Base-by-base conservation (phyloP, 1,284 basidiomycete species). In the Xanthoconium separans region DNA sequence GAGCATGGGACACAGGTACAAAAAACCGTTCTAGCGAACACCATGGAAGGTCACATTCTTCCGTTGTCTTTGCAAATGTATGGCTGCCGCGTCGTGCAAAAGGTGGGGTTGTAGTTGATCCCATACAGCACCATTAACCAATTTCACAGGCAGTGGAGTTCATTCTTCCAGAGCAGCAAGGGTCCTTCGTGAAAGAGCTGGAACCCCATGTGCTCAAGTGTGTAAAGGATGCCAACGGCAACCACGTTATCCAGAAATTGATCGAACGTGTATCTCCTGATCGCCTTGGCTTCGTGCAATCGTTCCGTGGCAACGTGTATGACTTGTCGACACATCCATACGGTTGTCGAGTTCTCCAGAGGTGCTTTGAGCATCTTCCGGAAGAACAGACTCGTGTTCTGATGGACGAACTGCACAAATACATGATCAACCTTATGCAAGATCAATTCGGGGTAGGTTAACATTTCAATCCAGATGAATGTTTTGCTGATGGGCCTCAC, bases 331-430 rank as follows among this genome's bases (percentile, higher is more conserved):
- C 87, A 1, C 95, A 99, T 69, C 88, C 93, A 1, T 98, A 95
- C 63, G 95, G 95, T 0, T 99, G 97, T 67, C 86, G 97, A 10
- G 97, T 99, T 15, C 79, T 99, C 20, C 97, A 99, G 72, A 82
- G 94, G 51, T 92, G 91, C 67, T 87, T 99, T 56, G 95, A 98
- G 69, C 84, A 93, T 63, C 78, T 98, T 39, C 82, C 86, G 0
- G 80, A 85, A 20, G 80, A 82, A 9, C 82, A 85, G 55, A 86
- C 84, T 0, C 79, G 88, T 40, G 79, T 84, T 1, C 75, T 99
- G 34, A 76, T 98, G 57, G 89, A 96, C 50, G 95, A 98, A 70
- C 73, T 98, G 57, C 91, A 93, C 68, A 78, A 80, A 44, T 83
- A 86, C 59, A 79, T 85, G 20, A 74, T 81, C 53, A 81, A 81